phyloP scores from a whole-genome alignment of 2,329 filamentous ascomycete genomes.

The Tolypocladium amazonense region DNA sequence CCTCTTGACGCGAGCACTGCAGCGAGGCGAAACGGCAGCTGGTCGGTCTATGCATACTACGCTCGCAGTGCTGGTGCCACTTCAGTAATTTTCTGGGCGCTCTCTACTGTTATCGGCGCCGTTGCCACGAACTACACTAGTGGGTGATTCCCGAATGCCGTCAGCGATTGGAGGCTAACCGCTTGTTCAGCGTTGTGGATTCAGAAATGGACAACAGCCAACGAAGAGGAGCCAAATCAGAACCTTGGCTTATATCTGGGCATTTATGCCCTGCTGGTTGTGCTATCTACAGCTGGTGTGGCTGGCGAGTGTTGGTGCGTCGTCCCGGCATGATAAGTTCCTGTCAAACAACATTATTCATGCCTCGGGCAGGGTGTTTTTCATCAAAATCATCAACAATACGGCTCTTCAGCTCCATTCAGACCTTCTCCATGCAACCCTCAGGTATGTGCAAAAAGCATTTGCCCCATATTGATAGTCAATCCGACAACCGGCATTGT shows the following conservation, averaged over 20 bases:
- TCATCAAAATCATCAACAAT: constrained; percentile 1
- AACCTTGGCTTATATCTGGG: background rate
- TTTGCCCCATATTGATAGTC: background rate
- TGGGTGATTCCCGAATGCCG: background rate
- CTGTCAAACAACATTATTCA: background rate
- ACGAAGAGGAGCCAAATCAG: background rate
- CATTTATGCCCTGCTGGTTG: background rate
- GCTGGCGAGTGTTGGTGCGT: background rate
- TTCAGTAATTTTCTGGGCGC: background rate
- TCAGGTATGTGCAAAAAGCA: constrained; percentile 4
- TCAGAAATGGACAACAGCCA: background rate
- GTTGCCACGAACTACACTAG: background rate
- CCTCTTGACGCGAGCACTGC: background rate
- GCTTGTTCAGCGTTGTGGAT: background rate
- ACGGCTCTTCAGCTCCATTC: constrained; percentile 15
- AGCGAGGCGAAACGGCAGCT: background rate
- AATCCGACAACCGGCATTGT: background rate
- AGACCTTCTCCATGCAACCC: constrained; percentile 18
- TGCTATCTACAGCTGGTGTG: background rate
- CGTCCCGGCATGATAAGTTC: background rate
- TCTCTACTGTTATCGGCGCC: background rate
- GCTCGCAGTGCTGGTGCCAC: background rate
- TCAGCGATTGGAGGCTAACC: background rate
- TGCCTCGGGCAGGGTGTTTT: background rate
- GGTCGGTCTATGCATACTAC: constrained; percentile 1